phyloP scores from a whole-genome alignment of 2,329 filamentous ascomycete species.

The Zelopaecilomyces penicillatus region DNA sequence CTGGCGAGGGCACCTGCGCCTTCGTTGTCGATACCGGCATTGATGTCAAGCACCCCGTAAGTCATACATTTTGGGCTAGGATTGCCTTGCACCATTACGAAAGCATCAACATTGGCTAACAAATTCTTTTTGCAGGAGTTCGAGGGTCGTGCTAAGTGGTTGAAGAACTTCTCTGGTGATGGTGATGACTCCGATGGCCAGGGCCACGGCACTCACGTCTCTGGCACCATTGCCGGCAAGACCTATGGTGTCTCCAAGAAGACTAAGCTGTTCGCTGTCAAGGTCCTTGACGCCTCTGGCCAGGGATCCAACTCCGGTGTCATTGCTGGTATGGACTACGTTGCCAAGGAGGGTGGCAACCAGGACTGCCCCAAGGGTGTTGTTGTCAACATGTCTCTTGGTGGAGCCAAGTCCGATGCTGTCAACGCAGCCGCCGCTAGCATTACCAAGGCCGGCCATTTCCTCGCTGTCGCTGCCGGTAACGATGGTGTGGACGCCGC shows the following conservation, averaged over 20 bases:
- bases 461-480: constrained; percentile 38
- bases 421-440: constrained; percentile 34
- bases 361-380: constrained; percentile 18
- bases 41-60: constrained; percentile 18
- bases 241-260: constrained; percentile 37
- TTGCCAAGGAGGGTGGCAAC: constrained; percentile 23
- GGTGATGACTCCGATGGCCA: constrained; percentile 23
- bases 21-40: constrained; percentile 39
- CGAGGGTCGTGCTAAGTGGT: constrained; percentile 31
- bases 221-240: constrained; percentile 27
- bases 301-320: constrained; percentile 22
- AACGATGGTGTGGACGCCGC: constrained; percentile 31
- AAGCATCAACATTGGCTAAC: constrained; percentile 27
- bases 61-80: constrained; percentile 25
- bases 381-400: constrained; percentile 38
- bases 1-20: constrained; percentile 28
- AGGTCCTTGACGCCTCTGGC: constrained; percentile 29
- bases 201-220: constrained; percentile 36
- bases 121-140: constrained; percentile 20
- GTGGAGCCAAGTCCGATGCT: constrained; percentile 23
- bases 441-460: constrained; percentile 31
- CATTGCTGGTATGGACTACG: constrained; percentile 32
- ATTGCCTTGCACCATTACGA: constrained; percentile 17
- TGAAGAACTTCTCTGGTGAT: constrained; percentile 28
- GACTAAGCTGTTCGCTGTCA: constrained; percentile 34